A percentile compares a stretch with the other conserved stretches of the same genome.
phyloP scores from a whole-genome alignment of 441 rosid genomes.

The Mallotus repandus region DNA sequence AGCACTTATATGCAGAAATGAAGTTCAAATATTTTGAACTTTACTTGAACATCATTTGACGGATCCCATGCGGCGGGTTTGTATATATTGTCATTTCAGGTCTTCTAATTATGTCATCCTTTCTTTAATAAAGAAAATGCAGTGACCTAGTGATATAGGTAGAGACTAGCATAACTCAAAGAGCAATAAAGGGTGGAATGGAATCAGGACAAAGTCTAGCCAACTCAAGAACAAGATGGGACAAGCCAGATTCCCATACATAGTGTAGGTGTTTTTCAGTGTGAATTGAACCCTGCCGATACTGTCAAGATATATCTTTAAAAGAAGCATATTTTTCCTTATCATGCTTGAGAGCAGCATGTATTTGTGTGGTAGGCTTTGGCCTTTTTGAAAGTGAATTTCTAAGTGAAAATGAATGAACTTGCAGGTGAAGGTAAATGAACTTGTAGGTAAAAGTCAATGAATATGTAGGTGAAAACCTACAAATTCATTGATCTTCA shows the following conservation, averaged over 20 bases:
- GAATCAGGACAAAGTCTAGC: conserved; percentile 87
- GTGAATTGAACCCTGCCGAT: conserved; percentile 75
- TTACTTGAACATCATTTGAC: conserved; percentile 1
- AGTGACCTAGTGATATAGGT: neutral
- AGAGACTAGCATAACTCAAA: neutral
- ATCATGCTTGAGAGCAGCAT: conserved; percentile 62
- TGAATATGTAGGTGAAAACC: too few species aligned
- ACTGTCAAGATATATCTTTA: conserved; percentile 70
- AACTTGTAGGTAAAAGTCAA: too few species aligned
- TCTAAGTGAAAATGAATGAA: too few species aligned
- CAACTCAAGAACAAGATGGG: conserved; percentile 75
- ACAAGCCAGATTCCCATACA: conserved; percentile 62
- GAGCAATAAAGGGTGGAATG: neutral
- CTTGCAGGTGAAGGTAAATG: too few species aligned
- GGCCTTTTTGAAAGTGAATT: too few species aligned
- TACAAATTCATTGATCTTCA: too few species aligned
- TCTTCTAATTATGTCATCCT: neutral
- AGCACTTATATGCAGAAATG: neutral
- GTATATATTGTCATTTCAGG: conserved; percentile 13
- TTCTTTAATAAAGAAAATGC: neutral
- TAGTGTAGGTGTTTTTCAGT: conserved; percentile 57
- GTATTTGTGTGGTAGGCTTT: too few species aligned
- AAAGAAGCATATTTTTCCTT: conserved; percentile 67
- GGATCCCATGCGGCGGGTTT: neutral
- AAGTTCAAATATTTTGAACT: neutral